Conservation (phyloP, 2,329 filamentous ascomycete genomes). For the Fusarium citri region DNA sequence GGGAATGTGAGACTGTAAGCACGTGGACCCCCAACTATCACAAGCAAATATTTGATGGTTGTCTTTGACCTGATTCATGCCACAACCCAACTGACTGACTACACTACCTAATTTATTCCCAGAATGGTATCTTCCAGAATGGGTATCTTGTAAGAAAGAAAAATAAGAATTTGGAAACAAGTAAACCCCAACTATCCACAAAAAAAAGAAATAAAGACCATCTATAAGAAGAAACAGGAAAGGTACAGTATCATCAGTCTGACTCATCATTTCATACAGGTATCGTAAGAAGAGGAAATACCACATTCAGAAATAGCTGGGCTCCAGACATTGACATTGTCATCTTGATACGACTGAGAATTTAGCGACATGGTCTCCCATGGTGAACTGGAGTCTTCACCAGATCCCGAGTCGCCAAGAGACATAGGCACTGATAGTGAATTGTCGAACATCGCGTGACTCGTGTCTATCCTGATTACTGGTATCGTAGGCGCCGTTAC, state of each 20-base stretch:
- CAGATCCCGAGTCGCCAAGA: conserved; percentile 28
- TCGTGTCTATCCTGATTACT: conserved; percentile 24
- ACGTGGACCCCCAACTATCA: conserved; percentile 31
- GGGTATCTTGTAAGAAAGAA: conserved; percentile 10
- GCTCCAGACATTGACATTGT: conserved; percentile 21
- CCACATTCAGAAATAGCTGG: conserved; percentile 27
- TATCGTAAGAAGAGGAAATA: conserved; percentile 21
- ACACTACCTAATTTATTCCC: background rate
- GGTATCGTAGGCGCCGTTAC: conserved; percentile 22
- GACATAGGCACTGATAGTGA: conserved; percentile 5
- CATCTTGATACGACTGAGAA: conserved; percentile 33
- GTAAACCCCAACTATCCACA: background rate
- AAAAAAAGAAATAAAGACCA: background rate
- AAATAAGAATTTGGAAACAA: conserved; percentile 1
- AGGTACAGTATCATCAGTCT: background rate
- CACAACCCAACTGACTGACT: background rate
- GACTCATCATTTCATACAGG: conserved; percentile 20
- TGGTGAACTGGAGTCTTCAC: conserved; percentile 29
- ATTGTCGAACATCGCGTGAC: conserved; percentile 19
- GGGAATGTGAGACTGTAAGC: conserved; percentile 9
- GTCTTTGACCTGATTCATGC: conserved; percentile 16
- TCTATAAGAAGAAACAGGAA: background rate
- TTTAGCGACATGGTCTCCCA: conserved; percentile 25
- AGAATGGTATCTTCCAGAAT: background rate
- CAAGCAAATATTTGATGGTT: conserved; percentile 28